Conservation (phyloP, 495 filamentous ascomycete species). For the Extremus antarcticus region DNA sequence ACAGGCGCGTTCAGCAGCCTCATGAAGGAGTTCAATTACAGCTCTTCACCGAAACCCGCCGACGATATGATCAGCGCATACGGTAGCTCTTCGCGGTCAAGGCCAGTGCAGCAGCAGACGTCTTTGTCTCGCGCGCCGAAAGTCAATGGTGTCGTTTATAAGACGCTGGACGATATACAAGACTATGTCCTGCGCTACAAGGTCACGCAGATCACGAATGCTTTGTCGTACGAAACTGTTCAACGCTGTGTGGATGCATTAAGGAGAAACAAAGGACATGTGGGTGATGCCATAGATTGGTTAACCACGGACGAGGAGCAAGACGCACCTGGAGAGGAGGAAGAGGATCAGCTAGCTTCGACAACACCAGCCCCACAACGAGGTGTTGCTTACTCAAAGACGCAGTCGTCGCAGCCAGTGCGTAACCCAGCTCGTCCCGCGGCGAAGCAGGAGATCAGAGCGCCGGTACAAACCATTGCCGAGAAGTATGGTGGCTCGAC, state of each 20-base stretch:
- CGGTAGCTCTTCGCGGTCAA: constrained; percentile 27
- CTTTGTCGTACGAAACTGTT: constrained; percentile 44
- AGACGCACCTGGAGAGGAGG: constrained; percentile 26
- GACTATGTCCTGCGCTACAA: constrained; percentile 43
- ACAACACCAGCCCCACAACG: constrained; percentile 19
- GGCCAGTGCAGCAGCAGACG: constrained; percentile 40
- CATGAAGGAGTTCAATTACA: constrained; percentile 7
- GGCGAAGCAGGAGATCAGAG: constrained; percentile 52
- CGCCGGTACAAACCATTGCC: constrained; percentile 44
- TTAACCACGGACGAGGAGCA: constrained; percentile 18
- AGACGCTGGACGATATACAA: constrained; percentile 41
- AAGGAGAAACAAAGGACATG: constrained; percentile 41
- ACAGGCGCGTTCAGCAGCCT: constrained; percentile 7
- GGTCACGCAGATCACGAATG: constrained; percentile 41
- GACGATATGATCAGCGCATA: constrained; percentile 39
- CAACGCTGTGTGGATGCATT: constrained; percentile 44
- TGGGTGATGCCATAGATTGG: constrained; percentile 46
- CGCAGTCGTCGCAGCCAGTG: constrained; percentile 1
- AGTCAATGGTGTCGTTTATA: constrained; percentile 20
- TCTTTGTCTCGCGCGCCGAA: constrained; percentile 46
- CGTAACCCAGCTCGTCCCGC: constrained; percentile 4
- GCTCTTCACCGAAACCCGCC: constrained; percentile 36
- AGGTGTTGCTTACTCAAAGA: constrained; percentile 11
- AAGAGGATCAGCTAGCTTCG: constrained; percentile 28
- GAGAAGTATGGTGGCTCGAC: constrained; percentile 49